These are phyloP conservation scores for Gonapodya sp. DNA, from an alignment of 192 early-diverging fungal species.

Conservation along the genomic window DNA sequence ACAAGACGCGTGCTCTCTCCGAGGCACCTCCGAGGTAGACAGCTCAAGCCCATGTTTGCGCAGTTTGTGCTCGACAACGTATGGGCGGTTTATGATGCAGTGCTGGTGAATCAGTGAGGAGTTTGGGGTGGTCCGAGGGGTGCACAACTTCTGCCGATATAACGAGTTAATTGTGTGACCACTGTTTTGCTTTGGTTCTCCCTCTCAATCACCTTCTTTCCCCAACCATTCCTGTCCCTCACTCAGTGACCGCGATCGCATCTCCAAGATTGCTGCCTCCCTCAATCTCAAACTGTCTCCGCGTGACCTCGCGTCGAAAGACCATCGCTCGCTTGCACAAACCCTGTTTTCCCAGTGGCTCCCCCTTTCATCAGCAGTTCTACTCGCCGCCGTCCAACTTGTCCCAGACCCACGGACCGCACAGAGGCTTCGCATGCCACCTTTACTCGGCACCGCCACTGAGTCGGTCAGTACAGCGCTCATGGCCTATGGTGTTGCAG, in stretches of 20 bases:
- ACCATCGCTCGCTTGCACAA: constrained; percentile 60
- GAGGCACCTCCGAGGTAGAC: constrained; percentile 72
- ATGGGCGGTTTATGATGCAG: constrained; percentile 87
- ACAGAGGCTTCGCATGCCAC: constrained; percentile 68
- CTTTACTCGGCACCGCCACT: constrained; percentile 53
- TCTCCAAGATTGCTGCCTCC: constrained; percentile 85
- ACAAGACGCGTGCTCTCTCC: constrained; percentile 78
- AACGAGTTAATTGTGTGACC: not conserved
- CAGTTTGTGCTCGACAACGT: constrained; percentile 90
- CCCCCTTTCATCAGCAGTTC: constrained; percentile 77
- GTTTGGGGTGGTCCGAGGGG: too few species aligned
- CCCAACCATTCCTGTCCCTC: constrained; percentile 2
- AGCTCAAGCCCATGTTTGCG: constrained; percentile 91
- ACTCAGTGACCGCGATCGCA: constrained; percentile 59
- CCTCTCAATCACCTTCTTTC: not conserved
- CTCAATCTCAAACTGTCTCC: constrained; percentile 84
- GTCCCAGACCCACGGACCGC: constrained; percentile 77
- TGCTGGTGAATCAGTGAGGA: constrained; percentile 26
- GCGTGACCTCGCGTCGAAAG: constrained; percentile 79
- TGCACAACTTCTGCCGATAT: not conserved
- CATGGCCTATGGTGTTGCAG: constrained; percentile 10
- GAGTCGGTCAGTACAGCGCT: constrained; percentile 27
- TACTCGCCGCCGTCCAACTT: constrained; percentile 78
- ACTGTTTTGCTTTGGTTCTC: not conserved
- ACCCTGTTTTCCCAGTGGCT: constrained; percentile 92